Percentiles rank a stretch among this genome's conserved stretches.
Evolutionary conservation across 345 rosid genomes (phyloP).

Genomic region (Hibiscus mutabilis): DNA sequence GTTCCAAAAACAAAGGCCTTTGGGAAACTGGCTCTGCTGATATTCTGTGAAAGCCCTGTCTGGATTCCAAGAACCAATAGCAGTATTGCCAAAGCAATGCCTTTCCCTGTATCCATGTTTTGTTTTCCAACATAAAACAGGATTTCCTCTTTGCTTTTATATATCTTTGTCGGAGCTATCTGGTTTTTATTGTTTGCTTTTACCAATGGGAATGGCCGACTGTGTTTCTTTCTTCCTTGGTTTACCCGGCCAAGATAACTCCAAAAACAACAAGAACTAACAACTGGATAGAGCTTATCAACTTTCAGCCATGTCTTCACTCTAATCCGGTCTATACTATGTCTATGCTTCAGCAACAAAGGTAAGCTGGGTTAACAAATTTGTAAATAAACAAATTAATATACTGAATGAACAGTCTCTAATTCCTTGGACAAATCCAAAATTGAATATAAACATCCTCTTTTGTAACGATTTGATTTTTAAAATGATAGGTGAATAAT

Average conservation of each 20-base stretch:
- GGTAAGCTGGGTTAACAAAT: too few species aligned
- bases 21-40: conserved; percentile 41
- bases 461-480: too few species aligned
- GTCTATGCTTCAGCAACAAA: too few species aligned
- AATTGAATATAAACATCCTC: too few species aligned
- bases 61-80: conserved; percentile 17
- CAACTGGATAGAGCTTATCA: neutral
- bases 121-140: neutral
- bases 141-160: neutral
- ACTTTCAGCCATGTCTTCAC: neutral
- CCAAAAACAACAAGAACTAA: neutral
- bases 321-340: neutral
- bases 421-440: too few species aligned
- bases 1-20: conserved; percentile 51
- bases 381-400: too few species aligned
- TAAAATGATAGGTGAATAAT: too few species aligned
- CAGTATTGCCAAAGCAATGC: conserved; percentile 9
- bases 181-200: neutral
- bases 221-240: neutral
- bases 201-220: neutral
- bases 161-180: too few species aligned
- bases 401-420: too few species aligned
- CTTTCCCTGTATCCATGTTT: conserved; percentile 12
- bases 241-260: neutral
- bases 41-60: conserved; percentile 20